These are phyloP conservation scores for Pascua guehoae DNA, from an alignment of 1,284 basidiomycete genomes.

Conservation along the genomic window DNA sequence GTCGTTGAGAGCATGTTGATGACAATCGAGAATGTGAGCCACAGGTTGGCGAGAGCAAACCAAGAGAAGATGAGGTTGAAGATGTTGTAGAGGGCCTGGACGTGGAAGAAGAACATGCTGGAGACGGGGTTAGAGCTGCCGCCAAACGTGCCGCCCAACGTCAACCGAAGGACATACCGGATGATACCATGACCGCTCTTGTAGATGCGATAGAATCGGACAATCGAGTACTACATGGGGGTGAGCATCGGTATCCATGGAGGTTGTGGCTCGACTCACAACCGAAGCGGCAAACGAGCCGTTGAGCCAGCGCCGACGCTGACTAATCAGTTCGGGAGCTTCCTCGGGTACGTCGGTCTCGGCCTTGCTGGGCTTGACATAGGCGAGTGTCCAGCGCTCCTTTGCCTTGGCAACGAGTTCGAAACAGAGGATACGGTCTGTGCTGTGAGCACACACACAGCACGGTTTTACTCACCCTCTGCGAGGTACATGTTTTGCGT, in stretches of 20 bases:
- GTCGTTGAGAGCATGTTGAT: constrained; percentile 7
- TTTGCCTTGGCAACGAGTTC: constrained; percentile 85
- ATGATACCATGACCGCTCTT: no score
- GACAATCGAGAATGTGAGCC: constrained; percentile 66
- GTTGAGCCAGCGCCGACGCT: constrained; percentile 91
- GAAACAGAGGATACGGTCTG: constrained; percentile 75
- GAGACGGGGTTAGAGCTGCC: constrained; percentile 75
- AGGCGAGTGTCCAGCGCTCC: constrained; percentile 83
- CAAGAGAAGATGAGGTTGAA: constrained; percentile 89
- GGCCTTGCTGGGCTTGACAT: constrained; percentile 87
- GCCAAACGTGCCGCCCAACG: constrained; percentile 59
- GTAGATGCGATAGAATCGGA: constrained; percentile 91
- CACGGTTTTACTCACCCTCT: constrained; percentile 59
- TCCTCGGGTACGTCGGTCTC: constrained; percentile 89
- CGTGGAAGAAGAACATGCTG: constrained; percentile 89
- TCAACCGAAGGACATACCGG: no score
- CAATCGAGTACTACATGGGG: constrained; percentile 60
- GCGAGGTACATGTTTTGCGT: constrained; percentile 95
- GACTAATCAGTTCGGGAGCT: constrained; percentile 84
- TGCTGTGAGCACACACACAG: constrained; percentile 1
- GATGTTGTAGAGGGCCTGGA: constrained; percentile 84
- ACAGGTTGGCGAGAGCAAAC: constrained; percentile 87
- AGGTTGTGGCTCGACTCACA: background rate
- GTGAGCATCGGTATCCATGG: no score
- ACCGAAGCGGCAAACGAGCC: constrained; percentile 95